Conservation (phyloP, 2,329 filamentous ascomycete species). For the Ceratocystis variospora region DNA sequence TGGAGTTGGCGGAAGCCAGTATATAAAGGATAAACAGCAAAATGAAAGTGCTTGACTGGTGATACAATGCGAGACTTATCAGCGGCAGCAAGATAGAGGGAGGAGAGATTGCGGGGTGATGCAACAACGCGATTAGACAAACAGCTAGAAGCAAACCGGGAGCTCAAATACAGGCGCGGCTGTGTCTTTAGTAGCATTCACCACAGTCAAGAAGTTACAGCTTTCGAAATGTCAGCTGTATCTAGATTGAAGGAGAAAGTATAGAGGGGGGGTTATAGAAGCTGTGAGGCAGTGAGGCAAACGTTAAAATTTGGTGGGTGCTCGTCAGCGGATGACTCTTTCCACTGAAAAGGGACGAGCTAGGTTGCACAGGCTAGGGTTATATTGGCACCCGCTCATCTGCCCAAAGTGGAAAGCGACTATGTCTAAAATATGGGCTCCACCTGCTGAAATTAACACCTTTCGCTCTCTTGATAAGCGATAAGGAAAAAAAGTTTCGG, state of each 20-base stretch:
- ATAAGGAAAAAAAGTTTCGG: slow-evolving; percentile 19
- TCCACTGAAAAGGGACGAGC: neutral
- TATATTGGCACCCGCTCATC: slow-evolving; percentile 1
- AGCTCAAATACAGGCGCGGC: slow-evolving; percentile 5
- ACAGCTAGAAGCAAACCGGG: neutral
- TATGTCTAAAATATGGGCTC: neutral
- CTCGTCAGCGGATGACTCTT: slow-evolving; percentile 6
- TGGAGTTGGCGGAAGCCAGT: neutral
- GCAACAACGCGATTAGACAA: neutral
- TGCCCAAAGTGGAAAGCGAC: neutral
- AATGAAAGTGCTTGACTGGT: neutral
- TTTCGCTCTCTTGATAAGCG: slow-evolving; percentile 3
- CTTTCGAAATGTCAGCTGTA: slow-evolving; percentile 11
- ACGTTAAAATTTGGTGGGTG: slow-evolving; percentile 10
- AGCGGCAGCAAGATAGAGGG: neutral
- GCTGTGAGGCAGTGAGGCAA: neutral
- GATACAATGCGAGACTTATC: neutral
- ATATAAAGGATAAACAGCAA: neutral
- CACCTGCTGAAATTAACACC: neutral
- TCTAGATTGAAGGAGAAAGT: neutral
- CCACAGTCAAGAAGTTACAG: slow-evolving; percentile 8
- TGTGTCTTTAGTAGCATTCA: slow-evolving; percentile 12
- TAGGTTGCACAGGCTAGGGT: slow-evolving; percentile 2
- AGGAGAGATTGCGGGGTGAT: slow-evolving; percentile 2
- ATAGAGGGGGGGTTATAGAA: neutral